Percentiles rank a stretch among this genome's conserved stretches.
Evolutionary conservation across 345 rosid genomes (phyloP).

Genomic region (Limnanthes douglasii): DNA sequence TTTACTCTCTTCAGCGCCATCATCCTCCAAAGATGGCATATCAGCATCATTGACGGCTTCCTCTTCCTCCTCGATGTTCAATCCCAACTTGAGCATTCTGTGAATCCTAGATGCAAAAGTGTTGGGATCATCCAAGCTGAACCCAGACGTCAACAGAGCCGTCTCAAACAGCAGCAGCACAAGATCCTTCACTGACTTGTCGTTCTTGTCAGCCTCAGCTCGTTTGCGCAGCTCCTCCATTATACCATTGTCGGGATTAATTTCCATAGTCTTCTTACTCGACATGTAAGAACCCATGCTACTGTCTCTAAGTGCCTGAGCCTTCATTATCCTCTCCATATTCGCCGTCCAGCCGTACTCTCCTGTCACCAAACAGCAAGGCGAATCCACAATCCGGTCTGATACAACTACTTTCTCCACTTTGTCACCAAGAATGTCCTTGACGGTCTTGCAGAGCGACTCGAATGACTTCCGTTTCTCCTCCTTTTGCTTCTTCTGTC

Average conservation of each 20-base stretch:
- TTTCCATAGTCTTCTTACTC: constrained; percentile 84
- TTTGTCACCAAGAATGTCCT: constrained; percentile 72
- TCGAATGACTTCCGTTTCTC: constrained; percentile 62
- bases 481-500: constrained; percentile 66
- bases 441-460: constrained; percentile 63
- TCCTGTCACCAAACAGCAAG: constrained; percentile 79
- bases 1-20: constrained; percentile 75
- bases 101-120: constrained; percentile 69
- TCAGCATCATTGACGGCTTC: constrained; percentile 37
- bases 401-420: constrained; percentile 76
- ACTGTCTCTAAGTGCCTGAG: constrained; percentile 73
- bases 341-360: constrained; percentile 90
- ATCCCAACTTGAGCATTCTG: constrained; percentile 78
- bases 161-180: constrained; percentile 70
- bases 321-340: constrained; percentile 94
- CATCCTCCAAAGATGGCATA: constrained; percentile 75
- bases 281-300: constrained; percentile 95
- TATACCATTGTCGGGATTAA: constrained; percentile 76
- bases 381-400: constrained; percentile 71
- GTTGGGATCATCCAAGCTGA: constrained; percentile 84
- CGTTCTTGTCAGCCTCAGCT: constrained; percentile 69
- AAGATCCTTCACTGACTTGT: constrained; percentile 76
- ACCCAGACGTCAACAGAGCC: constrained; percentile 66
- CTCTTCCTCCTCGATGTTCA: constrained; percentile 70
- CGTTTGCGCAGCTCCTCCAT: constrained; percentile 86